A percentile compares a stretch with the other conserved stretches of the same genome.
Conservation (phyloP, 2,329 filamentous ascomycete species). For the Stachybotrys elegans region DNA sequence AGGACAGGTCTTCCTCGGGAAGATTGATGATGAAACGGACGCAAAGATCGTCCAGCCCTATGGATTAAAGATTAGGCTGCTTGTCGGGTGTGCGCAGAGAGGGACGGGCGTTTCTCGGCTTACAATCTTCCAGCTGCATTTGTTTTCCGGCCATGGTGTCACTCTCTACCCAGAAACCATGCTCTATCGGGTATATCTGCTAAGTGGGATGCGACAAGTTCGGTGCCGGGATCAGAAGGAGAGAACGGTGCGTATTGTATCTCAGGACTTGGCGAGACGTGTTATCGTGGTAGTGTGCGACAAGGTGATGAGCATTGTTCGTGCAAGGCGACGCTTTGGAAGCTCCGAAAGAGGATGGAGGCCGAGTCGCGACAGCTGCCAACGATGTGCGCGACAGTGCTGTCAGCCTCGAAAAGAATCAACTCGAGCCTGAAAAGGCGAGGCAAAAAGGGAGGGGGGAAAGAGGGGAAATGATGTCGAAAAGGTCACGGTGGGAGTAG, state of each 20-base stretch:
- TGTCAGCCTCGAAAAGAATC: too few relatives aligned
- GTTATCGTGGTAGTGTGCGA: too few relatives aligned
- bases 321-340: too few relatives aligned
- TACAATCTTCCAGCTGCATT: conserved; percentile 89
- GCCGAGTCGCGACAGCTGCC: too few relatives aligned
- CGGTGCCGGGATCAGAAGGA: too few relatives aligned
- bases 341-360: too few relatives aligned
- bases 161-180: conserved; percentile 26
- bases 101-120: conserved; percentile 15
- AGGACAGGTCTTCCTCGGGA: conserved; percentile 82
- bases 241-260: too few relatives aligned
- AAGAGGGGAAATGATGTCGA: not conserved
- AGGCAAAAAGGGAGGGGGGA: not conserved
- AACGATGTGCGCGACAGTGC: too few relatives aligned
- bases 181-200: conserved; percentile 13
- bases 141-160: conserved; percentile 68
- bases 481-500: not conserved
- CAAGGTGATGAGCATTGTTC: too few relatives aligned
- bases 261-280: conserved; percentile 1
- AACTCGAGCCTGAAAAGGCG: too few relatives aligned
- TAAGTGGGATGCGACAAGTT: not conserved
- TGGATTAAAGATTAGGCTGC: conserved; percentile 1
- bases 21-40: conserved; percentile 98
- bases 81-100: not conserved
- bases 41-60: conserved; percentile 95